These are phyloP conservation scores for Linanthus parryae DNA, from an alignment of 148 eudicot species.

Conservation along the genomic window DNA sequence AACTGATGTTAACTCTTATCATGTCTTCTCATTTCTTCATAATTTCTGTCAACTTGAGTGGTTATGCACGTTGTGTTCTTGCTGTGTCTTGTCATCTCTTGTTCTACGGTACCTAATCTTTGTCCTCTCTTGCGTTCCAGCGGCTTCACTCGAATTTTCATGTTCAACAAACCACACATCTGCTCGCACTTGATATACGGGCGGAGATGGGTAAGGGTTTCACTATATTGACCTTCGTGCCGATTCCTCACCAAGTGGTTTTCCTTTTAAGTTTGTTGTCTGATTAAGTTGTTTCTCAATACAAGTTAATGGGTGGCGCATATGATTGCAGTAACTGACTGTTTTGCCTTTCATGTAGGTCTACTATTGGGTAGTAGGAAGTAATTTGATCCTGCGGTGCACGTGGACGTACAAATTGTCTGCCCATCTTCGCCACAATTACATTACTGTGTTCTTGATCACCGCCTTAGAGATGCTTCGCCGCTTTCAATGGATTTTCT, in stretches of 20 bases:
- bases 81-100: background rate
- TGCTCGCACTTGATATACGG: conserved; percentile 56
- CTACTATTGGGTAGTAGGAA: conserved; percentile 75
- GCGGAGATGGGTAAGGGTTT: conserved; percentile 66
- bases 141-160: conserved; percentile 94
- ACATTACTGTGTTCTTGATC: conserved; percentile 71
- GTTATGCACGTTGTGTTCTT: background rate
- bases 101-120: background rate
- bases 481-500: conserved; percentile 91
- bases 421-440: conserved; percentile 93
- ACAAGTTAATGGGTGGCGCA: no score
- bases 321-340: background rate
- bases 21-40: no score
- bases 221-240: background rate
- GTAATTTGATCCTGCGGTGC: conserved; percentile 93
- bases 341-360: conserved; percentile 35
- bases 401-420: conserved; percentile 99
- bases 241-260: background rate
- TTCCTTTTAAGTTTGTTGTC: background rate
- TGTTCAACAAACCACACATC: conserved; percentile 64
- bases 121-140: conserved; percentile 29
- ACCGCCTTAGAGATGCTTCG: conserved; percentile 84
- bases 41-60: no score
- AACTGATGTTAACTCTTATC: no score
- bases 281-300: no score